phyloP scores from a whole-genome alignment of 2,329 filamentous ascomycete genomes.

The Ascocoryne sarcoides region DNA sequence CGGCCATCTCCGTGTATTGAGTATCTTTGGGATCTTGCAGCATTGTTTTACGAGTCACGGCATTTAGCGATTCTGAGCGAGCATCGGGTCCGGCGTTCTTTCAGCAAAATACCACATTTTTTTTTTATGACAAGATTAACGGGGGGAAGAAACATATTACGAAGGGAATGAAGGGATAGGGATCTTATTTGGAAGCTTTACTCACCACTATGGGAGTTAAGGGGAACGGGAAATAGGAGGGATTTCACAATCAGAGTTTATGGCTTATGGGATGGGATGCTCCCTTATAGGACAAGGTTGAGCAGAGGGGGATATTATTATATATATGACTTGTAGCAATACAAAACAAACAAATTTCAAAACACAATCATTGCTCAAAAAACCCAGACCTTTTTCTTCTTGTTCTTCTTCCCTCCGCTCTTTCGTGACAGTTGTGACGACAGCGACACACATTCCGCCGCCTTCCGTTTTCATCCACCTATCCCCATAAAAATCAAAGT shows the following conservation, averaged over 20 bases:
- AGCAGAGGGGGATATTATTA: too few relatives aligned
- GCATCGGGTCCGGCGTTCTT: background rate
- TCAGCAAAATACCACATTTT: background rate
- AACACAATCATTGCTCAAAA: background rate
- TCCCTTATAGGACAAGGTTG: background rate
- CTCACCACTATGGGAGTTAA: background rate
- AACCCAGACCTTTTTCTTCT: background rate
- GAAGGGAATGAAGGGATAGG: too few relatives aligned
- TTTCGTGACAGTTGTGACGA: too few relatives aligned
- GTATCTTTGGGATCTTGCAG: background rate
- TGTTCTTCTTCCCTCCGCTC: background rate
- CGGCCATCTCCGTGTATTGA: slow-evolving; percentile 39
- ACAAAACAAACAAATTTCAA: background rate
- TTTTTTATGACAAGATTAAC: too few relatives aligned
- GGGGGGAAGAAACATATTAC: too few relatives aligned
- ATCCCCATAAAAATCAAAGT: too few relatives aligned
- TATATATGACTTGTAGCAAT: background rate
- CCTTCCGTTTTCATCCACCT: too few relatives aligned
- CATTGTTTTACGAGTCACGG: background rate
- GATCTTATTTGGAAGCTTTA: too few relatives aligned
- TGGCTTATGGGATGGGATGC: background rate
- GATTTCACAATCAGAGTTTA: background rate
- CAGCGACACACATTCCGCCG: too few relatives aligned
- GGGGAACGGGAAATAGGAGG: background rate
- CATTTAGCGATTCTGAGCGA: background rate